Evolutionary conservation across 2,329 filamentous ascomycete genomes (phyloP), one percentile per base, ranked within the genome.

Genomic region (Pseudogymnoascus verrucosus): DNA sequence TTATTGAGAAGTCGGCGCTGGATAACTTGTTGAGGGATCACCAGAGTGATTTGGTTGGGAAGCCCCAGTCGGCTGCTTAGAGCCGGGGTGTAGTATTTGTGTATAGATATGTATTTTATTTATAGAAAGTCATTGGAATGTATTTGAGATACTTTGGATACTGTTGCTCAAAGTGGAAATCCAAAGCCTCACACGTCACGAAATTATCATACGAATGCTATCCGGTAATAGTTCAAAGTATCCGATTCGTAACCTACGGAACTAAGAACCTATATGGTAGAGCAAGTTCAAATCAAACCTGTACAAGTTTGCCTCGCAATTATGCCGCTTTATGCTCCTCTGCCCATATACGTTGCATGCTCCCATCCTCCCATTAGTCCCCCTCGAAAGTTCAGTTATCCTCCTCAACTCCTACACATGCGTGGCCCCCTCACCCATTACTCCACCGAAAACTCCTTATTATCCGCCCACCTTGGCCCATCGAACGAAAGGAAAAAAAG

Each of bases 1-100:
- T 99, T 65, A 86, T 99, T 71, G 95, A 99, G 83, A 85, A 89
- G 74, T 78, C 79, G 44, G 93, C 93, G 37, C 80, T 99, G 72
- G 83, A 87, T 75, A 82, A 84, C 74, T 85, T 98, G 73, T 82
- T 97, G 71, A 77, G 80, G 73, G 77, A 81, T 68, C 92, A 96
- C 71, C 82, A 88, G 78, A 88, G 83, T 71, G 89, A 91, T 74
- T 72, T 89, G 65, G 12, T 31, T 31, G 23, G 7, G 57, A 40
- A 37, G 16, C 31, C 57, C 19, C 7, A 7, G 19, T 37, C 34
- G 19, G 57, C 47, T 28, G 28, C 23, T 60, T 60, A 60, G n/a
- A 7, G 23, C 6, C 16, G 10, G 19, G 57, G 23, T 37, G 31
- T 60, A 37, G 31, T 12, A 60, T 37, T 37, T 60, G 37, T 60